Percentiles rank a stretch among this genome's conserved stretches.
Conservation (phyloP, 2,329 filamentous ascomycete species). For the Aureobasidium melanogenum region DNA sequence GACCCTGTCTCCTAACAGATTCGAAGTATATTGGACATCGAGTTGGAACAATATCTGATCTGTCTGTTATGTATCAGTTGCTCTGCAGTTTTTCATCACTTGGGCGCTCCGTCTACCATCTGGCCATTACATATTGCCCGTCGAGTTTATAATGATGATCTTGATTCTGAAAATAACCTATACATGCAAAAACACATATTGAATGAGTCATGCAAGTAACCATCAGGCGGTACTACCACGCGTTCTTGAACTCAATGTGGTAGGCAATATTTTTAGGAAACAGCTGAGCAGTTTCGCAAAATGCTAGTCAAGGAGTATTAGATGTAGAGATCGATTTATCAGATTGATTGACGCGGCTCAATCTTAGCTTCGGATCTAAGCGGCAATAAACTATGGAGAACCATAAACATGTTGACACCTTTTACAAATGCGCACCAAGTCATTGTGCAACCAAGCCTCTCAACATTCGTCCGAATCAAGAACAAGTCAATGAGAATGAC, state of each 20-base stretch:
- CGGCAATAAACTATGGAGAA: not conserved
- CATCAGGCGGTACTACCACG: too few relatives aligned
- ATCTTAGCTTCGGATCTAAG: constrained; percentile 2
- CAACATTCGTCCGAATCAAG: not conserved
- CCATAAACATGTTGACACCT: not conserved
- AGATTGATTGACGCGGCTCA: not conserved
- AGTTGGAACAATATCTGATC: not conserved
- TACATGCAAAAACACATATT: not conserved
- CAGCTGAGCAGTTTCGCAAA: not conserved
- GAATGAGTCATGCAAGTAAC: too few relatives aligned
- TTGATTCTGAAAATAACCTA: too few relatives aligned
- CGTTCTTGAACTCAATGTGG: not conserved
- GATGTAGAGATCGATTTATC: too few relatives aligned
- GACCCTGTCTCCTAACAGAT: not conserved
- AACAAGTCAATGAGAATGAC: not conserved
- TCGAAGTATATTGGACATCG: not conserved
- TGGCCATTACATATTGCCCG: not conserved
- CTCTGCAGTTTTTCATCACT: not conserved
- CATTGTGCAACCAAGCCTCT: not conserved
- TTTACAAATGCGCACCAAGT: not conserved
- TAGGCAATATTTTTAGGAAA: not conserved
- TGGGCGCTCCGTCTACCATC: not conserved
- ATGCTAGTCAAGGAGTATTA: not conserved
- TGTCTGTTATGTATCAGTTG: too few relatives aligned
- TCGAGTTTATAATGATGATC: not conserved